Conservation (phyloP, 2,329 filamentous ascomycete genomes). For the Penicillium decumbens region DNA sequence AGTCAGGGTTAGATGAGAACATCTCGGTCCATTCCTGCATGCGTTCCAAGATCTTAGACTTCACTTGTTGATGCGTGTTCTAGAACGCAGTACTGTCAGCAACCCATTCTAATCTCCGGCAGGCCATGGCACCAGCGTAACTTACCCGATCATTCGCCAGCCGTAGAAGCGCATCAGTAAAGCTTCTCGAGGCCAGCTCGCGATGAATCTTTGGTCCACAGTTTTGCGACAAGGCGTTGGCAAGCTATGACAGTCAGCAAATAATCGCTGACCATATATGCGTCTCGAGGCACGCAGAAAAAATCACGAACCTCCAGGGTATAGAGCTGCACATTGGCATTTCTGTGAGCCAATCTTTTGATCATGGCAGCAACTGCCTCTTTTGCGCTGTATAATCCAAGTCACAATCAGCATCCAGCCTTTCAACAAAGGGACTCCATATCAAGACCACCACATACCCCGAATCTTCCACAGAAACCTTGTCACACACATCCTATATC, state of each 20-base stretch:
- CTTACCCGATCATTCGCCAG: slow-evolving; percentile 75
- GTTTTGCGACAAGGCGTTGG: slow-evolving; percentile 87
- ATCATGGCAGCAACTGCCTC: slow-evolving; percentile 87
- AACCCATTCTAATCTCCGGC: no score
- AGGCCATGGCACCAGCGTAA: background rate
- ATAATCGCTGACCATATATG: background rate
- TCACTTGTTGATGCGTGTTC: slow-evolving; percentile 94
- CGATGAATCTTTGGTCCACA: slow-evolving; percentile 82
- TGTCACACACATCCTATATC: slow-evolving; percentile 56
- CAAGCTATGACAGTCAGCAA: slow-evolving; percentile 55
- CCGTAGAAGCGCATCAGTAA: slow-evolving; percentile 87
- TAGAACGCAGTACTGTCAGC: slow-evolving; percentile 22
- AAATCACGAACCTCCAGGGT: slow-evolving; percentile 66
- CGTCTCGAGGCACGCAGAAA: background rate
- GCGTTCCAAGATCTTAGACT: slow-evolving; percentile 91
- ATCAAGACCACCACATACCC: slow-evolving; percentile 33
- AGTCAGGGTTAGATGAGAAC: slow-evolving; percentile 81
- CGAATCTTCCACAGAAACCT: slow-evolving; percentile 50
- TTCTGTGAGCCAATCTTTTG: slow-evolving; percentile 84
- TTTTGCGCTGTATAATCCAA: slow-evolving; percentile 53
- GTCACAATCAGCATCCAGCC: slow-evolving; percentile 12
- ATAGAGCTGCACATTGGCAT: slow-evolving; percentile 94
- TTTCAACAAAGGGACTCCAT: background rate
- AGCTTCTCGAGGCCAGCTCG: slow-evolving; percentile 83
- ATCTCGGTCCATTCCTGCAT: slow-evolving; percentile 97